Percentiles rank a stretch among this genome's conserved stretches.
Conservation (phyloP, 2,329 filamentous ascomycete genomes). For the Aspergillus pseudoviridinutans region DNA sequence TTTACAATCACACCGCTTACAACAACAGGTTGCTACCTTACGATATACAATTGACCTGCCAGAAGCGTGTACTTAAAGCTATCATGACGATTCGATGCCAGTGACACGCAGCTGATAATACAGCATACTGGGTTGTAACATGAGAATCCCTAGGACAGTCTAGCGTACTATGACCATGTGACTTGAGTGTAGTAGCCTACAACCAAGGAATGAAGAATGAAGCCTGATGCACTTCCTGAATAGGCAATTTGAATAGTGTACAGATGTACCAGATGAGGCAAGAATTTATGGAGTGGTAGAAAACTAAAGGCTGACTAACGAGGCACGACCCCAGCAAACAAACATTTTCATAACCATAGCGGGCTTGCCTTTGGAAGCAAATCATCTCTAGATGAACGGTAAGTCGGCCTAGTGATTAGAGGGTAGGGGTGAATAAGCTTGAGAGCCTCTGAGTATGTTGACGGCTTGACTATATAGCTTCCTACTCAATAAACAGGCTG, state of each 20-base stretch:
- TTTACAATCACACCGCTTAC: constrained; percentile 15
- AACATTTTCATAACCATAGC: background rate
- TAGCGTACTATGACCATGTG: background rate
- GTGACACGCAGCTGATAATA: background rate
- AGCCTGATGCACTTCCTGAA: background rate
- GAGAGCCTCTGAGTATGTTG: background rate
- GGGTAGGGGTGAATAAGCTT: background rate
- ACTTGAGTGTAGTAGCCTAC: background rate
- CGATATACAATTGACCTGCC: background rate
- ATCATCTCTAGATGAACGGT: background rate
- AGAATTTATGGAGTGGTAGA: background rate
- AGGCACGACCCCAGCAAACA: background rate
- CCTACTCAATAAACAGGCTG: background rate
- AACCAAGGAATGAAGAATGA: background rate
- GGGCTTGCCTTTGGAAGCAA: no score
- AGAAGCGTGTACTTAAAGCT: background rate
- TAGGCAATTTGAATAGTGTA: background rate
- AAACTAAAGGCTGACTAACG: background rate
- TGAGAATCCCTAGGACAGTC: background rate
- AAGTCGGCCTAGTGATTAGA: background rate
- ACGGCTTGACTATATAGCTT: background rate
- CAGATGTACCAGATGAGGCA: background rate
- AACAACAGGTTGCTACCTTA: constrained; percentile 4
- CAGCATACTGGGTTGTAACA: background rate
- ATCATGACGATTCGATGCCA: background rate